Base-by-base conservation (phyloP, 352 stramenopile species). In the Pythium rhizo-oryzae region DNA sequence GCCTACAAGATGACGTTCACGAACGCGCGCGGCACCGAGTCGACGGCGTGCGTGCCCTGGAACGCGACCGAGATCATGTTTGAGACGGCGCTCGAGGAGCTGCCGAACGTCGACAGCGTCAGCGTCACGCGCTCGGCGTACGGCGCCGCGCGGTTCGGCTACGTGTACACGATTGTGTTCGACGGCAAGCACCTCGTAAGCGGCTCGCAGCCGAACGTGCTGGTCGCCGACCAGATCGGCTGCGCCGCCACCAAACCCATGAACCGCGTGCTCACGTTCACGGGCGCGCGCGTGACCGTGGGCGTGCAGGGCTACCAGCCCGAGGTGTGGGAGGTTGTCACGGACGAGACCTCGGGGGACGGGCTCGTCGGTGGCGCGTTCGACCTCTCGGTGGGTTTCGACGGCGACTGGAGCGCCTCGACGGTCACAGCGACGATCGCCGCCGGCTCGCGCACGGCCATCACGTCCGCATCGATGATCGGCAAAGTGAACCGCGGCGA, bases 91-190 rank as follows among this genome's bases (percentile, higher is more conserved):
- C 76, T 94, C 16, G 80, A 94, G 37, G 74, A 90, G 58, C 74
- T 94, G 21, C 52, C 71, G 6, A 90, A 87, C 54, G 65, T 94
- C 41, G 87, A 94, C 62, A 78, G 67, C 21, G 84, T 94, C 12
- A 74, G 58, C 6, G 83, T 94, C 8, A 76, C 79, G 11, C 77
- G 80, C 18, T 92, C 87, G 1, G 58, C 41, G 18, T 87, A 83
- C 59, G 73, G 71, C 46, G 70, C 77, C 0, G 77, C 71, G 7
- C 75, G 72, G 58, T 89, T 85, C 43, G 84, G 83, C 16, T 93
- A 79, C 60, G 76, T 90, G 41, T 94, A 94, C 66, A 84, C 79
- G 2, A 65, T 94, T 37, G 76, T 76, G n/a, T 94, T 94, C 39
- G 77, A 85, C 59, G 84, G 85, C 28, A 62, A 65, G 53, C 84